phyloP scores from a whole-genome alignment of 2,329 filamentous ascomycete species.

The Clarireedia hainanense region DNA sequence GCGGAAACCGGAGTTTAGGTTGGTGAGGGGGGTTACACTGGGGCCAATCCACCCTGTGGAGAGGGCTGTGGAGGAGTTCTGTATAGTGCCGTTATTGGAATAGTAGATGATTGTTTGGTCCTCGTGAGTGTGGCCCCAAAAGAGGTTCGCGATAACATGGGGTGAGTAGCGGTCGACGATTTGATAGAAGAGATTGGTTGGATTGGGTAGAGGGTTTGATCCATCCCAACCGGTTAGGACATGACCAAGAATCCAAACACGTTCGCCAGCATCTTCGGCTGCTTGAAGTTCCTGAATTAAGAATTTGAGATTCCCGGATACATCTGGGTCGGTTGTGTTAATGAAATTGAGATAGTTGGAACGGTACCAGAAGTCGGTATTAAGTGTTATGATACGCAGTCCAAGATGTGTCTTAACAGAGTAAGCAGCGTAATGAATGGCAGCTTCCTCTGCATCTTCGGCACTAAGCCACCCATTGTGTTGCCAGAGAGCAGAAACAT shows the following conservation, averaged over 20 bases:
- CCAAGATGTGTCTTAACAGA: slow-evolving; percentile 45
- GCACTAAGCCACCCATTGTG: slow-evolving; percentile 47
- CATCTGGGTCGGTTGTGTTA: slow-evolving; percentile 43
- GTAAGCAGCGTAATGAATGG: slow-evolving; percentile 48
- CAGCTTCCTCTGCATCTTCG: slow-evolving; percentile 37
- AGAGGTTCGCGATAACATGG: slow-evolving; percentile 46
- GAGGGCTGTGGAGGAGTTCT: slow-evolving; percentile 35
- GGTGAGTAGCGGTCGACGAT: slow-evolving; percentile 47
- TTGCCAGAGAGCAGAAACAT: slow-evolving; percentile 46
- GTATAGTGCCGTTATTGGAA: slow-evolving; percentile 41
- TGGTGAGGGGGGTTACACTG: slow-evolving; percentile 44
- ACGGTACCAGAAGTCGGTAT: slow-evolving; percentile 42
- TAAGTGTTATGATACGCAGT: slow-evolving; percentile 44
- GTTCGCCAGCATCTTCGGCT: slow-evolving; percentile 42
- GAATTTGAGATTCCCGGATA: slow-evolving; percentile 40
- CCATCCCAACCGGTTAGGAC: slow-evolving; percentile 50
- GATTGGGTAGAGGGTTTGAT: slow-evolving; percentile 43
- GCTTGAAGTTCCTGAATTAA: slow-evolving; percentile 44
- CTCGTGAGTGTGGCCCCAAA: slow-evolving; percentile 49
- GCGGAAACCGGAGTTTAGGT: slow-evolving; percentile 45
- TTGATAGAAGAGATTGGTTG: slow-evolving; percentile 45
- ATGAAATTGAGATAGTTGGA: slow-evolving; percentile 42
- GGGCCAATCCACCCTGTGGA: slow-evolving; percentile 44
- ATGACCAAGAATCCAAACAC: slow-evolving; percentile 47
- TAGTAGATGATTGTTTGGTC: slow-evolving; percentile 48